Conservation (phyloP, 2,329 filamentous ascomycete genomes). For the Ramularia collo-cygni region DNA sequence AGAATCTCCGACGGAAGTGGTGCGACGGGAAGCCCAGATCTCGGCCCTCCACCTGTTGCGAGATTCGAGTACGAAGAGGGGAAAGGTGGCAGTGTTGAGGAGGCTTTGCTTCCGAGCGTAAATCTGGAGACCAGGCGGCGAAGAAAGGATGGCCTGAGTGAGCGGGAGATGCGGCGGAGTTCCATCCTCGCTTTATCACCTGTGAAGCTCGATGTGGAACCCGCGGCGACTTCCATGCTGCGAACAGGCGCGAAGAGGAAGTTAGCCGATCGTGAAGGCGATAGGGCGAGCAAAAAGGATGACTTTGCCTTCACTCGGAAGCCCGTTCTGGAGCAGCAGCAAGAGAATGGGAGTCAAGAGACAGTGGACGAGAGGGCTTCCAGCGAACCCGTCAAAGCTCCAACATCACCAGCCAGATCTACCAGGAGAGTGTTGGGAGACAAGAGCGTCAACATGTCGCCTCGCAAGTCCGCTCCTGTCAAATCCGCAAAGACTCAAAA, state of each 20-base stretch:
- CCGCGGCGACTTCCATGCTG: slow-evolving; percentile 27
- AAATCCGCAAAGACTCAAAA: not conserved
- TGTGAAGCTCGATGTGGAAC: slow-evolving; percentile 28
- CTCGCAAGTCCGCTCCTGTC: slow-evolving; percentile 16
- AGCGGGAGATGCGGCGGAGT: slow-evolving; percentile 35
- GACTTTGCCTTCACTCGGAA: slow-evolving; percentile 44
- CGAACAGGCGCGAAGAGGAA: slow-evolving; percentile 52
- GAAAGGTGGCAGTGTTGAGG: slow-evolving; percentile 21
- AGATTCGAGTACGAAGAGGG: slow-evolving; percentile 38
- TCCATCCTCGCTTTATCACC: slow-evolving; percentile 38
- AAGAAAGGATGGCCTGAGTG: slow-evolving; percentile 45
- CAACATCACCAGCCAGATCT: slow-evolving; percentile 11
- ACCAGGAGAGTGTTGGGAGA: slow-evolving; percentile 34
- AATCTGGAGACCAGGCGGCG: slow-evolving; percentile 49
- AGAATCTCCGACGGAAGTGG: slow-evolving; percentile 45
- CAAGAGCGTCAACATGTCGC: slow-evolving; percentile 35
- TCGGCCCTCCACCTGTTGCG: slow-evolving; percentile 53
- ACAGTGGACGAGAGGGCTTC: slow-evolving; percentile 8
- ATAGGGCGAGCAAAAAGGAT: slow-evolving; percentile 29
- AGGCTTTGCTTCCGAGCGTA: slow-evolving; percentile 35
- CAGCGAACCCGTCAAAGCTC: slow-evolving; percentile 20
- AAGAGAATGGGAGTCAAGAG: slow-evolving; percentile 7
- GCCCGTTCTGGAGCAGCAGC: slow-evolving; percentile 10
- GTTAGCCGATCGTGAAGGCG: slow-evolving; percentile 44
- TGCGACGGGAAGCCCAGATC: slow-evolving; percentile 57